Base-by-base conservation (phyloP, 192 early-diverging fungal genomes). In the Dispira simplex region DNA sequence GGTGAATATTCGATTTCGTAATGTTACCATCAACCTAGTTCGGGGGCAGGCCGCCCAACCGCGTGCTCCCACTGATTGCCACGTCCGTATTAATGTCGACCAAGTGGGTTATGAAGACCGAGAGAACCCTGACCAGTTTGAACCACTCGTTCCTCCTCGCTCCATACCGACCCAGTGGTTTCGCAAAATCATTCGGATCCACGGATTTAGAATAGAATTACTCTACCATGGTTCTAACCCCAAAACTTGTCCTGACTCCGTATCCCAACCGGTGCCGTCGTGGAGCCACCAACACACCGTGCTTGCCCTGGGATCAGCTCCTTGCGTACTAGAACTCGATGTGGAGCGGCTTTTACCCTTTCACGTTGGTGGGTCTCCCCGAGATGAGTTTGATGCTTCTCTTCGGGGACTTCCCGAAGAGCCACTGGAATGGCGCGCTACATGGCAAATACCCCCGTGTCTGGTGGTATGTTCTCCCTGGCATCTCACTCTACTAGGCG, bases 1-100 rank as follows among this genome's bases (percentile, higher is more conserved):
- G 60, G 81, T 90, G 46, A 89, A 87, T 63, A 74, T 95, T 18
- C 77, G 81, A 4, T 77, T 86, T 54, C 76, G 65, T 46, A 69
- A 67, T 16, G 57, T 74, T 60, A 65, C 16, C 11, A n/a, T 45
- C 44, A 62, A 14, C 5, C n/a, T 62, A 14, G n/a, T 46, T 0
- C 16, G 44, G 23, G 20, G 39, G 3, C 21, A 56, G 13, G 8
- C 21, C 1, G 54, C 21, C 54, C 48, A 16, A 4, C 18, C 16
- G 21, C 3, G 23, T 25, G 11, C 54, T 12, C 11, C 54, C 20
- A 28, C 54, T 8, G 54, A 56, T 28, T 28, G 23, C n/a, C 28
- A 21, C 18, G 11, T 62, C 6, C 18, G 32, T 10, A 8, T 62
- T n/a, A 8, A 21, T 14, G n/a, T 62, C 18, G 44, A 43, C 59